These are phyloP conservation scores for Boletellus emodensis DNA, from an alignment of 768 basidiomycete genomes.

Conservation along the genomic window DNA sequence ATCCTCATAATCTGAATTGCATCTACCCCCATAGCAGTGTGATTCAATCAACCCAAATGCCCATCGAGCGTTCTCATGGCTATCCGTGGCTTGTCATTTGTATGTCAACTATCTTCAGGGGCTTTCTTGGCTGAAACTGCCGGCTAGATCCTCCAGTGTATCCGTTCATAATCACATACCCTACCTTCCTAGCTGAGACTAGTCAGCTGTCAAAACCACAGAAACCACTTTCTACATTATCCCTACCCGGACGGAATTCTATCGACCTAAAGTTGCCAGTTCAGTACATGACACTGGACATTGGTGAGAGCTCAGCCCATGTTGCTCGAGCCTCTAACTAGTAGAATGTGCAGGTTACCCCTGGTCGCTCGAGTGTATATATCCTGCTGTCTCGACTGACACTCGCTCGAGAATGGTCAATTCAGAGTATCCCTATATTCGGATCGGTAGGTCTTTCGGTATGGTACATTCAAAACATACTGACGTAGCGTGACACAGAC, in stretches of 20 bases:
- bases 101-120: conserved; percentile 16
- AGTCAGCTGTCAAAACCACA: conserved; percentile 1
- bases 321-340: not conserved
- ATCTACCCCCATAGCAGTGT: conserved; percentile 31
- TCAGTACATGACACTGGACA: conserved; percentile 27
- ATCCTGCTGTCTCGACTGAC: conserved; percentile 14
- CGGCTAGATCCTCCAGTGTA: conserved; percentile 22
- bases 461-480: not conserved
- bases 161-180: conserved; percentile 18
- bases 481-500: conserved; percentile 7
- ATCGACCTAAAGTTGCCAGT: conserved; percentile 12
- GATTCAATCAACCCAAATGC: conserved; percentile 1
- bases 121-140: not conserved
- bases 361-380: conserved; percentile 22
- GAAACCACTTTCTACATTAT: not conserved
- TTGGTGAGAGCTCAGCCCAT: conserved; percentile 29
- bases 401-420: not conserved
- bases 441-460: conserved; percentile 21
- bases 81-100: conserved; percentile 40
- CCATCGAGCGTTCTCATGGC: conserved; percentile 8
- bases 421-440: conserved; percentile 21
- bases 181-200: conserved; percentile 3
- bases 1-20: conserved; percentile 36
- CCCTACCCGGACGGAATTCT: not conserved
- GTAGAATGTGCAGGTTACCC: conserved; percentile 25